Evolutionary conservation across 2,329 filamentous ascomycete genomes (phyloP), one percentile per base, ranked within the genome.

Genomic region (Cercospora sesami): DNA sequence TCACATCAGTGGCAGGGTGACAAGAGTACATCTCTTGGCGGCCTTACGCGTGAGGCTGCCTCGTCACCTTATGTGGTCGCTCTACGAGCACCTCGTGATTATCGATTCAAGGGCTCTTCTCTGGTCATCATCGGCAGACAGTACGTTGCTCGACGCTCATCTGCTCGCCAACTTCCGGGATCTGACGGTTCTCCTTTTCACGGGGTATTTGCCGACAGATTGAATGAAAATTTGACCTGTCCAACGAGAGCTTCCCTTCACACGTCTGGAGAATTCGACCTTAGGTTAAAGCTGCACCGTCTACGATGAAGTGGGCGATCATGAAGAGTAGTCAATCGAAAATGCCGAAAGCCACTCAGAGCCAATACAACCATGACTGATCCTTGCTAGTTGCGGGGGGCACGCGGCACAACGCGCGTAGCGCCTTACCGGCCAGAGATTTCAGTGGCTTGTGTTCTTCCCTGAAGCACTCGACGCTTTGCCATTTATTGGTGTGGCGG

Each of bases 211-310:
- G 16, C 53, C 53, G 14, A 58, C 12, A 30, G 26, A 21, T 31
- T 58, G 53, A 28, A 10, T 30, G 7, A 33, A 30, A 7, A 31
- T 57, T 28, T 26, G 26, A 33, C 53, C 26, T 58, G 30, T 58
- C 26, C 53, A 30, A 58, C 26, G 53, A 31, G 53, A 30, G 23
- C 16, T 58, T 30, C 26, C 16, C n/a, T 33, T 30, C 30, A 30
- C 14, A n/a, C 26, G 23, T 33, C 53, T 58, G 53, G 53, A 31
- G 53, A 58, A 58, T 58, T 58, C 53, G 53, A 58, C n/a, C 53
- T 58, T 33, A 16, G 16, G 5, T 33, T 31, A 58, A 28, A 26
- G 26, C 53, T n/a, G 53, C 53, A 28, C 26, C 53, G 26, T 33
- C n/a, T 16, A 18, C 21, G 53, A n/a, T 58, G 45, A 23, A 31